Evolutionary conservation across 768 basidiomycete species (phyloP), one percentile per base, ranked within the genome.

Genomic region (Suillus discolor): DNA sequence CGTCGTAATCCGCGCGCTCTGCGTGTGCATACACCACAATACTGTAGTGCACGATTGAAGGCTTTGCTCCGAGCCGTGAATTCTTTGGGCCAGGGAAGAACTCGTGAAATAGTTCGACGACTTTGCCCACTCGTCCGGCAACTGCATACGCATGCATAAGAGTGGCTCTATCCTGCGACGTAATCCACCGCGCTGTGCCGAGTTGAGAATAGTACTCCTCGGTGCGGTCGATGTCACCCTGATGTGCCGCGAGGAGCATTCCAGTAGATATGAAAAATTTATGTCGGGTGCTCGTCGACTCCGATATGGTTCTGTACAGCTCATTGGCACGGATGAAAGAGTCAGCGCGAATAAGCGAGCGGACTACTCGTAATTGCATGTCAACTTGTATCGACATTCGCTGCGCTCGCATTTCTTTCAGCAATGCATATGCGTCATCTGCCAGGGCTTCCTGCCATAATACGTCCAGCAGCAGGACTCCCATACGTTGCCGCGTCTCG

Each of bases 121-220:
- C 83, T 44, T 76, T 74, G 23, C 79, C 72, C 1, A 75, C 74
- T 45, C 78, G 75, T 16, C 84, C 84, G 13, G 78, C 71, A 38
- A 81, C 76, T 6, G 89, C 88, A 71, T 87, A 81, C 0, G 84
- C 81, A 66, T 87, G 84, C 73, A 94, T 77, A 34, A 87, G 71
- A 76, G 82, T 78, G n/a, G 80, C 78, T 49, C 78, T 76, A 57
- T 82, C 80, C 18, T 68, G 67, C 3, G 67, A 31, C 0, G 68
- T 66, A 44, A 70, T 73, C 72, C 75, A 72, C 4, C 73, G 69
- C 23, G 70, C 71, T 13, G 74, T 72, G 12, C 69, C 49, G 54
- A 88, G 73, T 12, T 67, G 68, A 47, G 75, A 64, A 69, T 81
- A 89, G 68, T 79, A 82, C 25, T 75, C 69, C 62, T 87, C 76